Evolutionary conservation across 257 asterid genomes (phyloP).

Genomic region (Solanum chilense): DNA sequence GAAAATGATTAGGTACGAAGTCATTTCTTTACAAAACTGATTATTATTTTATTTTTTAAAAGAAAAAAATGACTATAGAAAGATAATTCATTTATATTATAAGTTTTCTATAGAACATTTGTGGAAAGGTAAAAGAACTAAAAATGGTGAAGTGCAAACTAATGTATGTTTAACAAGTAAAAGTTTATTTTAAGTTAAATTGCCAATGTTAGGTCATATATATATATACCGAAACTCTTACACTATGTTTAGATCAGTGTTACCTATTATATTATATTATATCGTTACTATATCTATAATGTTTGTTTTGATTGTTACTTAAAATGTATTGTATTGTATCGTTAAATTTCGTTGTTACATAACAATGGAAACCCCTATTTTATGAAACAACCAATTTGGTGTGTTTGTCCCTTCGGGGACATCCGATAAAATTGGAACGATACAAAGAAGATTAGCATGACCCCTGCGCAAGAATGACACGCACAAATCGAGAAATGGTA

Average conservation of each 20-base stretch:
- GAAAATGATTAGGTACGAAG: background rate
- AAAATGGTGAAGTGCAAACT: background rate
- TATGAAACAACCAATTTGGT: no score
- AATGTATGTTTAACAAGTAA: background rate
- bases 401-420: slow-evolving; percentile 23
- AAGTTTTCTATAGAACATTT: background rate
- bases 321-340: no score
- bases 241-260: no score
- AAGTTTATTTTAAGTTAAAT: background rate
- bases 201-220: background rate
- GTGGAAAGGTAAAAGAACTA: background rate
- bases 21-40: background rate
- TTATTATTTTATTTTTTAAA: no score
- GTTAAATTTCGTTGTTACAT: no score
- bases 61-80: background rate
- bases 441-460: slow-evolving; percentile 33
- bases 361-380: no score
- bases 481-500: no score
- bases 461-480: slow-evolving; percentile 4
- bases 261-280: no score
- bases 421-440: slow-evolving; percentile 32
- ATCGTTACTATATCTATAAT: no score
- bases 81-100: no score
- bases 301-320: no score
- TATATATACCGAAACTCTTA: background rate